Evolutionary conservation across 2,329 filamentous ascomycete genomes (phyloP).

Genomic region (Alternaria consortialis): DNA sequence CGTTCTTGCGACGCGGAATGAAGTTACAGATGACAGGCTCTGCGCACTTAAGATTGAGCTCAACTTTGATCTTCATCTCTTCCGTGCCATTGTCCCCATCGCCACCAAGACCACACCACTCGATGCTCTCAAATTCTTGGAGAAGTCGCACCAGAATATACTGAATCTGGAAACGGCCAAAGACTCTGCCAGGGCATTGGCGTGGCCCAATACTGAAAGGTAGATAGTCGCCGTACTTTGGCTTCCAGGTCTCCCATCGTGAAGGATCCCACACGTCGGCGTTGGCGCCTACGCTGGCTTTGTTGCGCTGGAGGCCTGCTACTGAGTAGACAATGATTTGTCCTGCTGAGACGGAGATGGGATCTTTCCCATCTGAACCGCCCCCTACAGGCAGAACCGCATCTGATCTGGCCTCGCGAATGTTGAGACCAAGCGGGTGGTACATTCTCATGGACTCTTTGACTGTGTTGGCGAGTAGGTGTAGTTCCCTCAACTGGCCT

Average conservation of each 20-base stretch:
- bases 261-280: constrained; percentile 11
- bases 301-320: constrained; percentile 13
- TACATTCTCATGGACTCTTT: constrained; percentile 16
- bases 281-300: constrained; percentile 2
- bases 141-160: constrained; percentile 13
- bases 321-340: constrained; percentile 16
- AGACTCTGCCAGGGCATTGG: constrained; percentile 13
- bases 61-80: constrained; percentile 19
- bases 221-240: constrained; percentile 14
- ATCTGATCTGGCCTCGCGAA: constrained; percentile 8
- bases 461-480: constrained; percentile 14
- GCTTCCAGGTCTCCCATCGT: constrained; percentile 11
- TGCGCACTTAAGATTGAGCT: constrained; percentile 14
- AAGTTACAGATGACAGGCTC: constrained; percentile 14
- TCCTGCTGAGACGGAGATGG: constrained; percentile 8
- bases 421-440: constrained; percentile 11
- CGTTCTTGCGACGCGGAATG: background rate
- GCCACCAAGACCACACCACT: constrained; percentile 14
- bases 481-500: constrained; percentile 3
- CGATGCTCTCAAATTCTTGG: constrained; percentile 14
- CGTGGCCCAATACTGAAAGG: constrained; percentile 16
- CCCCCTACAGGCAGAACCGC: constrained; percentile 5
- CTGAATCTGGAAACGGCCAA: constrained; percentile 17
- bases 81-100: background rate
- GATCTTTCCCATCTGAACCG: constrained; percentile 4